These are phyloP conservation scores for Fraxinus excelsior DNA, from an alignment of 257 asterid species.

Conservation along the genomic window DNA sequence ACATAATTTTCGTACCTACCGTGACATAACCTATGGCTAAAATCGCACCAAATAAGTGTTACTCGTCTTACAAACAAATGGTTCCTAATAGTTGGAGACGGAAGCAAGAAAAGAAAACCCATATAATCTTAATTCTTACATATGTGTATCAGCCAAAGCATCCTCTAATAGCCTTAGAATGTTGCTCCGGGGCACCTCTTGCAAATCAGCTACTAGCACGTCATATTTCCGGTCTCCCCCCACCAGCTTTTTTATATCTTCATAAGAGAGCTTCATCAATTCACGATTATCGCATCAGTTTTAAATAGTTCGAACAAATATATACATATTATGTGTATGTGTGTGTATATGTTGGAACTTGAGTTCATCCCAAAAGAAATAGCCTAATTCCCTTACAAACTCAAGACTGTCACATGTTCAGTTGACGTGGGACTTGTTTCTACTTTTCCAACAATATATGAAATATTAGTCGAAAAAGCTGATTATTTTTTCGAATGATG, in stretches of 20 bases:
- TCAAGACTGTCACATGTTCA: background rate
- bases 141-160: constrained; percentile 45
- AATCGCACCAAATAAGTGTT: background rate
- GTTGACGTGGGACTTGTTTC: background rate
- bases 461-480: background rate
- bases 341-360: background rate
- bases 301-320: background rate
- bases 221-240: constrained; percentile 53
- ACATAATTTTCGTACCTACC: background rate
- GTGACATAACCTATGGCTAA: background rate
- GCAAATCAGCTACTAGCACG: constrained; percentile 67
- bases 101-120: too few species aligned
- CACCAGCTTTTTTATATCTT: constrained; percentile 55
- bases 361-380: background rate
- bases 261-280: constrained; percentile 40
- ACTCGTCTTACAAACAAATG: background rate
- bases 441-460: background rate
- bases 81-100: background rate
- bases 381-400: too few species aligned
- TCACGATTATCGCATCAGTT: background rate
- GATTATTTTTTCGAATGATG: background rate
- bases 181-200: constrained; percentile 59
- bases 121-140: constrained; percentile 32
- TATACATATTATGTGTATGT: background rate
- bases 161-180: constrained; percentile 44